Evolutionary conservation across 345 rosid genomes (phyloP).

Genomic region (Camelina sativa): DNA sequence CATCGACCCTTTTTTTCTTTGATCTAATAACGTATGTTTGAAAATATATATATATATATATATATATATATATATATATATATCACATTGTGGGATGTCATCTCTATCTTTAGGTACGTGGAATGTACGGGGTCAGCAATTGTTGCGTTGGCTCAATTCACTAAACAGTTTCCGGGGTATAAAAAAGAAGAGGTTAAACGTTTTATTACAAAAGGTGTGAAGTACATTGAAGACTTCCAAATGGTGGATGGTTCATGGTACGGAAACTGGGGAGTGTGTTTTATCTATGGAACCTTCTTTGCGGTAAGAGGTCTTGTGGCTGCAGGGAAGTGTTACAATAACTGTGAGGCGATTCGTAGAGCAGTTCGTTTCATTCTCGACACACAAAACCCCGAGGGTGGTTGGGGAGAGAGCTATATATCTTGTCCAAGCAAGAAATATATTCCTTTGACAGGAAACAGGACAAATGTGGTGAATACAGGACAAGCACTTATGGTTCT

Average conservation of each 20-base stretch:
- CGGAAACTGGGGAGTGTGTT: background rate
- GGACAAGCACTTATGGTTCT: constrained; percentile 59
- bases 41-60: too few relatives aligned
- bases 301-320: constrained; percentile 52
- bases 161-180: constrained; percentile 51
- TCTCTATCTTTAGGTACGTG: constrained; percentile 34
- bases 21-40: too few relatives aligned
- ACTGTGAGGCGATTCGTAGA: constrained; percentile 45
- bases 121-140: constrained; percentile 57
- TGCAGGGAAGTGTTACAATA: background rate
- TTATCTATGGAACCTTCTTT: background rate
- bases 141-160: constrained; percentile 46
- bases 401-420: constrained; percentile 66
- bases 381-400: constrained; percentile 54
- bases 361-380: constrained; percentile 59
- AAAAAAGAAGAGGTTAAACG: constrained; percentile 54
- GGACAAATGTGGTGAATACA: constrained; percentile 56
- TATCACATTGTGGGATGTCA: background rate
- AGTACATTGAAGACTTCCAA: constrained; percentile 51
- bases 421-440: constrained; percentile 58
- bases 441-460: constrained; percentile 46
- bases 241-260: constrained; percentile 60
- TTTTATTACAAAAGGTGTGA: constrained; percentile 49
- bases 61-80: too few relatives aligned
- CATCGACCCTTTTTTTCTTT: background rate